phyloP scores from a whole-genome alignment of 768 basidiomycete species.

The Lyophyllum shimeji region DNA sequence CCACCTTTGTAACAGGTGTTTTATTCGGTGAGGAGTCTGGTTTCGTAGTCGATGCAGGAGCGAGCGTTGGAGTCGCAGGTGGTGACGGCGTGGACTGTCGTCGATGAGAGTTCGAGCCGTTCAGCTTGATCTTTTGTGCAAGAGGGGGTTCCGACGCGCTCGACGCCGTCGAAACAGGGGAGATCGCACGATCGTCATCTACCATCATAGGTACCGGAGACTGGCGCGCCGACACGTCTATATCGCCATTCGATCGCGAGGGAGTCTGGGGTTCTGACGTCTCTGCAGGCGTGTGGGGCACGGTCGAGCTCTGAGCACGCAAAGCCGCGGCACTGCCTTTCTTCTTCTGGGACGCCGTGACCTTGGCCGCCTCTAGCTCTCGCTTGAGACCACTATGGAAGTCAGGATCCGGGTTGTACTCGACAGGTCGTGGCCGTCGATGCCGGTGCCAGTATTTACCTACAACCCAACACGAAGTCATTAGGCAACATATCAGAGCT shows the following conservation, averaged over 20 bases:
- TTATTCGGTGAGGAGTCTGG: slow-evolving; percentile 1
- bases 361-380: slow-evolving; percentile 57
- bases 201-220: slow-evolving; percentile 29
- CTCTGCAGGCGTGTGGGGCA: slow-evolving; percentile 38
- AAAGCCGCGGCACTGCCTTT: slow-evolving; percentile 51
- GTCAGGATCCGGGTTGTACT: slow-evolving; percentile 75
- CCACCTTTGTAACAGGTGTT: slow-evolving; percentile 3
- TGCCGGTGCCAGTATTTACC: slow-evolving; percentile 92
- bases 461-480: slow-evolving; percentile 32
- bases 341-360: slow-evolving; percentile 48
- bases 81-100: slow-evolving; percentile 24
- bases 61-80: slow-evolving; percentile 22
- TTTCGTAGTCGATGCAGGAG: slow-evolving; percentile 14
- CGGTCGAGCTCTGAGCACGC: slow-evolving; percentile 42
- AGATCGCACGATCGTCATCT: slow-evolving; percentile 57
- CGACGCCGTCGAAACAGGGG: slow-evolving; percentile 72
- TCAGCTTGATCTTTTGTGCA: slow-evolving; percentile 63
- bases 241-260: slow-evolving; percentile 32
- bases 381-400: slow-evolving; percentile 59
- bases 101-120: slow-evolving; percentile 41
- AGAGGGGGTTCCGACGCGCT: slow-evolving; percentile 75
- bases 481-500: slow-evolving; percentile 1
- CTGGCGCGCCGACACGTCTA: slow-evolving; percentile 31
- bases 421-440: slow-evolving; percentile 74
- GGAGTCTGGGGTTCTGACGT: slow-evolving; percentile 58